Evolutionary conservation across 1,284 basidiomycete genomes (phyloP).

Genomic region (Wallemia mellicola): DNA sequence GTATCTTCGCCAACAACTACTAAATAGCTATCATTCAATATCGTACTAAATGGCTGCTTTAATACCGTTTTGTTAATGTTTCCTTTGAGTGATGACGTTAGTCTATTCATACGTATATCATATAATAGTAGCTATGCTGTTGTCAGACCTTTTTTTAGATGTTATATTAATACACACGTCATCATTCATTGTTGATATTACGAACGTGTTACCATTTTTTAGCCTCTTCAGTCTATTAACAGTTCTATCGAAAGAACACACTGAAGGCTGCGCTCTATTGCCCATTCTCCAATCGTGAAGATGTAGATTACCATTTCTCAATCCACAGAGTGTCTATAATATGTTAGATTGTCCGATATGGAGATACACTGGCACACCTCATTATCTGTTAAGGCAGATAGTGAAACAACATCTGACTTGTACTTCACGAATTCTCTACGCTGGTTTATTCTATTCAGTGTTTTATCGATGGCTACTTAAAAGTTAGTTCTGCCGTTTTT

Average conservation of each 20-base stretch:
- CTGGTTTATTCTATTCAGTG: background rate
- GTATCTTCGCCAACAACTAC: background rate
- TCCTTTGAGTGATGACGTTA: background rate
- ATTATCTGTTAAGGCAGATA: background rate
- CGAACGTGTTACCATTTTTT: background rate
- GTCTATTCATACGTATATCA: background rate
- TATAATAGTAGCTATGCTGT: background rate
- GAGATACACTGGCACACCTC: background rate
- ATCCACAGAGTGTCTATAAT: background rate
- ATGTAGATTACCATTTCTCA: background rate
- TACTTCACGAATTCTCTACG: background rate
- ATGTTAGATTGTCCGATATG: background rate
- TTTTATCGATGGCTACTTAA: background rate
- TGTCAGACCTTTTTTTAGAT: too few relatives aligned
- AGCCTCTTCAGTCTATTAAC: background rate
- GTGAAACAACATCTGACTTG: background rate
- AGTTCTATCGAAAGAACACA: background rate
- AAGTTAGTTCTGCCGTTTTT: background rate
- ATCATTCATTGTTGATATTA: background rate
- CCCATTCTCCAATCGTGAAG: background rate
- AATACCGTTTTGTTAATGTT: background rate
- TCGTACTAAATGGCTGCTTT: background rate
- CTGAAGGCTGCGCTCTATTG: background rate
- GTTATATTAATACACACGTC: background rate
- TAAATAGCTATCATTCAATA: background rate